Conservation (phyloP, 2,329 filamentous ascomycete genomes). For the Bipolaris sorokiniana region DNA sequence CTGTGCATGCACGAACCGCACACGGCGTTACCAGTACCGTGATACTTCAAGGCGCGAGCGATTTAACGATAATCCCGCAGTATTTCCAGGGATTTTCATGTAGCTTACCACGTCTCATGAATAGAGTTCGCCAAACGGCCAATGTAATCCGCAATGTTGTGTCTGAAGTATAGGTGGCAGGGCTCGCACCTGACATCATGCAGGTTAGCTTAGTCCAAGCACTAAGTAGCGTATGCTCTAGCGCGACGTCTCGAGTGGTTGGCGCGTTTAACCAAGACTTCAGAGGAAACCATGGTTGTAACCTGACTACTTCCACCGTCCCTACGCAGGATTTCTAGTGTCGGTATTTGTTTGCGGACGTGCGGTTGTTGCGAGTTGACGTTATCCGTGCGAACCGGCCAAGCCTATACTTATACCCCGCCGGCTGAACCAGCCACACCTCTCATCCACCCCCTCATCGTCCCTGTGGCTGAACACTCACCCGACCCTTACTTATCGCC, state of each 20-base stretch:
- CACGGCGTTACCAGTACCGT: background rate
- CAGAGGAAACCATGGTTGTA: background rate
- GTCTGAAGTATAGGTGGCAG: background rate
- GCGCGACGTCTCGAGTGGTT: background rate
- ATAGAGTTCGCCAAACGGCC: background rate
- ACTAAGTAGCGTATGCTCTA: background rate
- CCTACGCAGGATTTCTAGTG: background rate
- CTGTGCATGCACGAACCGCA: background rate
- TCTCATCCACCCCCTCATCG: background rate
- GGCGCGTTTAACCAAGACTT: background rate
- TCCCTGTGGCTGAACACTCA: slow-evolving; percentile 5
- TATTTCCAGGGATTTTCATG: background rate
- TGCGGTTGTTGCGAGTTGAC: background rate
- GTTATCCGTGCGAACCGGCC: slow-evolving; percentile 8
- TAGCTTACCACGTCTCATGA: background rate
- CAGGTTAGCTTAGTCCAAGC: background rate
- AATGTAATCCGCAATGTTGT: background rate
- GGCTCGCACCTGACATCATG: background rate
- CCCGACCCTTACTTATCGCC: background rate
- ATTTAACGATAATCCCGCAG: background rate
- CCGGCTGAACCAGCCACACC: slow-evolving; percentile 12
- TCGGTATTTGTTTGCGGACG: background rate
- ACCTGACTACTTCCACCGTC: background rate
- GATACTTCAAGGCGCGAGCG: background rate
- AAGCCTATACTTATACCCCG: slow-evolving; percentile 12